Conservation (phyloP, 306 rosid genomes). For the Fragaria vesca region DNA sequence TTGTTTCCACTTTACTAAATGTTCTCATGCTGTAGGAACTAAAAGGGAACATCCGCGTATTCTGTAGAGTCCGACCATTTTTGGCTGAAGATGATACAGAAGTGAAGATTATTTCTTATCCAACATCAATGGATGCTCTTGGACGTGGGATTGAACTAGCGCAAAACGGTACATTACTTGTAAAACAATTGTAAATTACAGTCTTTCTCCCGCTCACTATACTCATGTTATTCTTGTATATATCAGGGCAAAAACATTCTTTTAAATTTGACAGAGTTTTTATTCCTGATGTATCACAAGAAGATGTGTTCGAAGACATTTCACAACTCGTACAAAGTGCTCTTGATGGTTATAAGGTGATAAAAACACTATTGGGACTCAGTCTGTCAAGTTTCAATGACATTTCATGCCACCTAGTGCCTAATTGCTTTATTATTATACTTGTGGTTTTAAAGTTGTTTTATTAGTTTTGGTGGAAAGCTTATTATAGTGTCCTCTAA, state of each 20-base stretch:
- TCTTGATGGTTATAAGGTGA: conserved; percentile 98
- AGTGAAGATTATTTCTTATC: conserved; percentile 68
- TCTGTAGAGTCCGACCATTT: conserved; percentile 94
- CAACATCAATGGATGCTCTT: conserved; percentile 77
- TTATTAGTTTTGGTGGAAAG: not conserved
- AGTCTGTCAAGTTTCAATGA: not conserved
- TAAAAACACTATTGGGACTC: conserved; percentile 10
- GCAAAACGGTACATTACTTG: conserved; percentile 62
- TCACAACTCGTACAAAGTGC: conserved; percentile 99
- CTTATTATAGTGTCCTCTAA: not conserved
- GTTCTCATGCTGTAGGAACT: conserved; percentile 59
- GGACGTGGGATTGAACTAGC: conserved; percentile 80
- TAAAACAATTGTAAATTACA: not conserved
- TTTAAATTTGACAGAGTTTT: conserved; percentile 92
- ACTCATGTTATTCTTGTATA: conserved; percentile 24
- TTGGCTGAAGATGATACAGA: conserved; percentile 76
- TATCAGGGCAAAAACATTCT: conserved; percentile 81
- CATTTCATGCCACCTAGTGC: not conserved
- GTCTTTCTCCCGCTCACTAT: not conserved
- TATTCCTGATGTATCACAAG: conserved; percentile 74
- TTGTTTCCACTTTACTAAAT: conserved; percentile 15
- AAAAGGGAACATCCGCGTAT: conserved; percentile 95
- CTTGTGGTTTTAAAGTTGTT: not conserved
- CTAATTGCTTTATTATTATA: not conserved
- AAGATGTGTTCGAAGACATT: conserved; percentile 82